Base-by-base conservation (phyloP, 2,329 filamentous ascomycete species). In the Sclerotinia nivalis region DNA sequence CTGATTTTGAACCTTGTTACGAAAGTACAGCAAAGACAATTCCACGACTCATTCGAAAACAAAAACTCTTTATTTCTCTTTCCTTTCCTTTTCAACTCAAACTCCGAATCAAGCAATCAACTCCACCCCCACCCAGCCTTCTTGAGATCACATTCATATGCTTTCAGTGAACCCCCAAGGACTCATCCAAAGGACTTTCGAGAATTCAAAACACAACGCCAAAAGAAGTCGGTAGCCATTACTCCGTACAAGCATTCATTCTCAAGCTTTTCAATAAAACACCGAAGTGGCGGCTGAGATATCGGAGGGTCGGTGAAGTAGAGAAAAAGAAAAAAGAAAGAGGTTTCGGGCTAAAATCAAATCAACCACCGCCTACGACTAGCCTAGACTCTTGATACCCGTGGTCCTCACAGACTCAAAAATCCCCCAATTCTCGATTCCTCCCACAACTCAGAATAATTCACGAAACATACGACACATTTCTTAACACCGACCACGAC, bases 31-130 rank as follows among this genome's bases (percentile, higher is more conserved):
- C 55, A 58, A 59, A 59, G 34, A 25, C 34, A 13, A 59, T 43
- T 59, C n/a, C 13, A 59, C 34, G 56, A 59, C 56, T 59, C 56
- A 25, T 59, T 59, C 15, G 22, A 59, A 59, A 59, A 40, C 56
- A 15, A 10, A 10, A 59, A 25, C n/a, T n/a, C 34, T 59, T 25
- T 59, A 25, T 37, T 10, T 25, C 20, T 54, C 12, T 54, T 54
- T 28, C 25, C 25, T 15, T 40, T 18, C 20, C 15, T 31, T 40
- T 58, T 40, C 55, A 59, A 40, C 55, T 25, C 34, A 34, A 59
- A 15, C 3, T 25, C 22, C 34, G 55, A 59, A 59, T 59, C 34
- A 22, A 40, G 37, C 22, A 40, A 18, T 37, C 12, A n/a, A 37
- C 34, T 43, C 40, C 40, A 43, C 40, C 40, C 13, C 13, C 40